Conservation (phyloP, 768 basidiomycete species). For the Collybia nuda region DNA sequence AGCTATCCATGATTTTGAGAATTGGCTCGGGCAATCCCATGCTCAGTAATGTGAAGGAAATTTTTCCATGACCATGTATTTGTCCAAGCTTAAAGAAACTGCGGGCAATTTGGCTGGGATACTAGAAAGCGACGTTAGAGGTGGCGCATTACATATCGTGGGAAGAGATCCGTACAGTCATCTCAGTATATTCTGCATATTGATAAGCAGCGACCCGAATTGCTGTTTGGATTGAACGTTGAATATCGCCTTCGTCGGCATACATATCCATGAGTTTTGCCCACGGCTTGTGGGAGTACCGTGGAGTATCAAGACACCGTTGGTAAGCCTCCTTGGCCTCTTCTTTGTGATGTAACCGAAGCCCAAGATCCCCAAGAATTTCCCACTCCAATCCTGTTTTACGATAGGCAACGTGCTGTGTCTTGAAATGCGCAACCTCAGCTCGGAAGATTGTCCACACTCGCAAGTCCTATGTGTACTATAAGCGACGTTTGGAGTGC, state of each 20-base stretch:
- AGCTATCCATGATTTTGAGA: constrained; percentile 90
- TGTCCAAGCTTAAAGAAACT: constrained; percentile 93
- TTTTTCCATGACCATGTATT: constrained; percentile 92
- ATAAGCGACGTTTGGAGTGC: not conserved
- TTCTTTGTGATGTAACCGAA: constrained; percentile 95
- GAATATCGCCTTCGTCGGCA: constrained; percentile 94
- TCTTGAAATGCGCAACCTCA: constrained; percentile 98
- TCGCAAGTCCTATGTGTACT: constrained; percentile 72
- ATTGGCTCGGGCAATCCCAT: constrained; percentile 93
- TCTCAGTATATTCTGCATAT: constrained; percentile 86
- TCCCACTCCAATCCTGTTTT: constrained; percentile 99
- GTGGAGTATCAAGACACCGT: constrained; percentile 82
- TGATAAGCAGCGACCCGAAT: constrained; percentile 94
- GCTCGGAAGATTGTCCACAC: constrained; percentile 99
- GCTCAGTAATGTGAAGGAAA: constrained; percentile 88
- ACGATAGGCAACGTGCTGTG: constrained; percentile 95
- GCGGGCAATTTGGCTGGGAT: constrained; percentile 87
- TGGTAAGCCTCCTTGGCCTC: constrained; percentile 99
- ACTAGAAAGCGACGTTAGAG: constrained; percentile 40
- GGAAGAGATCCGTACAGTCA: constrained; percentile 56
- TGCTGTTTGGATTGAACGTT: constrained; percentile 85
- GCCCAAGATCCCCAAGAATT: constrained; percentile 91
- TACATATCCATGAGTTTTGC: constrained; percentile 92
- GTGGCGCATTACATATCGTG: too few relatives aligned
- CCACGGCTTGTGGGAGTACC: constrained; percentile 94